A percentile compares a stretch with the other conserved stretches of the same genome.
Evolutionary conservation across 176 grass and related monocot species (phyloP).

Genomic region (Pontederia paniculata): DNA sequence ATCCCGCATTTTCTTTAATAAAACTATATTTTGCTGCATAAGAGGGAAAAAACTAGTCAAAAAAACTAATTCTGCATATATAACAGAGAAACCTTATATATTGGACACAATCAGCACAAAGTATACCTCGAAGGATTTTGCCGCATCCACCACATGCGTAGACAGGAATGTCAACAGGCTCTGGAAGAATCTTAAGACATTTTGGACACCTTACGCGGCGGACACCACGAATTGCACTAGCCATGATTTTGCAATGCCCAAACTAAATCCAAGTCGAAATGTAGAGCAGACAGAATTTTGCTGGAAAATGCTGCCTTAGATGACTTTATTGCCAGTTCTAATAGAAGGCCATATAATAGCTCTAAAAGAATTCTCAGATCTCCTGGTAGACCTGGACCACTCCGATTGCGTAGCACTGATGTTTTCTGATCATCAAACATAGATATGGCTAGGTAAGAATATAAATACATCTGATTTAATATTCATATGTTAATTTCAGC

Average conservation of each 20-base stretch:
- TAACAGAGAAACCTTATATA: background rate
- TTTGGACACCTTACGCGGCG: constrained; percentile 81
- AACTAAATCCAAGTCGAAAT: no score
- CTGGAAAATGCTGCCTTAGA: no score
- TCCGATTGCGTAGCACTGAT: no score
- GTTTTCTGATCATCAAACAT: no score
- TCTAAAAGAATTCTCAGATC: no score
- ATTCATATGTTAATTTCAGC: no score
- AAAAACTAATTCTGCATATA: constrained; percentile 8
- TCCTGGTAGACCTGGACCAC: no score
- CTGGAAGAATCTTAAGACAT: constrained; percentile 54
- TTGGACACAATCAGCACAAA: constrained; percentile 7
- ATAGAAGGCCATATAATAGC: no score
- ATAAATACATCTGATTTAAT: no score
- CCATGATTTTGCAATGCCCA: constrained; percentile 38
- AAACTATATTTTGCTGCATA: constrained; percentile 56
- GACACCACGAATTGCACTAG: constrained; percentile 19
- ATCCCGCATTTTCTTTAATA: constrained; percentile 24
- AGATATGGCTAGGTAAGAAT: no score
- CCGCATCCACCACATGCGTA: constrained; percentile 64
- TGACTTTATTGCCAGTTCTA: no score
- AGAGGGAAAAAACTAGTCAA: background rate
- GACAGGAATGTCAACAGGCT: constrained; percentile 36
- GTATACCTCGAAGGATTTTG: constrained; percentile 55
- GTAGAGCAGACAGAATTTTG: no score